A percentile compares a stretch with the other conserved stretches of the same genome.
Evolutionary conservation across 768 basidiomycete species (phyloP).

Genomic region (Trametes maxima): DNA sequence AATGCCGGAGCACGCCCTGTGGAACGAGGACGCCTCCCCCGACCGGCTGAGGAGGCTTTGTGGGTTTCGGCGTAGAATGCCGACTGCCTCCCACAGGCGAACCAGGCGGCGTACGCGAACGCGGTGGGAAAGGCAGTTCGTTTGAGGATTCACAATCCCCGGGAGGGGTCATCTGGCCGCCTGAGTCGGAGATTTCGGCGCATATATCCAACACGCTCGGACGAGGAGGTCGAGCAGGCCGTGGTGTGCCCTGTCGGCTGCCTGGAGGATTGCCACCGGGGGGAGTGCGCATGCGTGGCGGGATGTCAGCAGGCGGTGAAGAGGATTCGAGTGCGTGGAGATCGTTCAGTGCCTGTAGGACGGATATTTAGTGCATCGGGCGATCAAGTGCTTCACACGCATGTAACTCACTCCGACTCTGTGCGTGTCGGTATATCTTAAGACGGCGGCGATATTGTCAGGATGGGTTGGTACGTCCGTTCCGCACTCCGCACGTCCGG

Average conservation of each 20-base stretch:
- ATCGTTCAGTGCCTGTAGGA: not conserved
- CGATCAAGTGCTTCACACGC: no score
- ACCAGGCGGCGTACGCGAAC: conserved; percentile 4
- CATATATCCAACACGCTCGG: not conserved
- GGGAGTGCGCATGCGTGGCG: conserved; percentile 1
- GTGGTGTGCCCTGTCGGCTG: conserved; percentile 1
- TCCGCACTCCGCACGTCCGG: no score
- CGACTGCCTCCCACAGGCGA: not conserved
- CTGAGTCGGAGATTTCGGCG: no score
- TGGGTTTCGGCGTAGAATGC: not conserved
- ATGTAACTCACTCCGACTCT: no score
- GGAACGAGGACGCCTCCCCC: not conserved
- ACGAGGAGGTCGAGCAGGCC: not conserved
- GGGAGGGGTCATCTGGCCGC: no score
- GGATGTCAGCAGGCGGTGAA: conserved; percentile 2
- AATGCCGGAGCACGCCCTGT: no score
- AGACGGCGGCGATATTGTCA: no score
- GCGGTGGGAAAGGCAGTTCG: not conserved
- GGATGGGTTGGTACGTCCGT: no score
- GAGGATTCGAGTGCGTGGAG: not conserved
- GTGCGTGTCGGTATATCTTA: no score
- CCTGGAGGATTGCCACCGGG: not conserved
- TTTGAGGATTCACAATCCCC: not conserved
- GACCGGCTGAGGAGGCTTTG: not conserved
- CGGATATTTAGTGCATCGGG: no score